These are phyloP conservation scores for Crithidia sp. DNA, from an alignment of 208 protist genomes.

Conservation along the genomic window DNA sequence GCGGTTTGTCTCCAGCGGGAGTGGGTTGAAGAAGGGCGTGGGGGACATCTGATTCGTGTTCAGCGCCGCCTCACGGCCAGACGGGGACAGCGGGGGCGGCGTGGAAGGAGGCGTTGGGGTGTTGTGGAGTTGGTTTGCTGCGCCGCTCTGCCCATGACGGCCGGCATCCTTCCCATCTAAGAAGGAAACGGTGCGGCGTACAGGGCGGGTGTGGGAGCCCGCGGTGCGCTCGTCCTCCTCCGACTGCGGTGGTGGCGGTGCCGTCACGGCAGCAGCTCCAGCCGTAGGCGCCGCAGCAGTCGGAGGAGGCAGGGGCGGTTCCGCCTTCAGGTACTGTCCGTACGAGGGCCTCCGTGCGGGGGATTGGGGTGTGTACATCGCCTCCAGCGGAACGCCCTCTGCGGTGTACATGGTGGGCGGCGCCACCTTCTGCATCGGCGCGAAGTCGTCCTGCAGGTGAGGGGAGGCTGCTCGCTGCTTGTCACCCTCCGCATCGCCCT, in stretches of 20 bases:
- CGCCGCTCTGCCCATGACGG: too few relatives aligned
- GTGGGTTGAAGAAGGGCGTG: neutral
- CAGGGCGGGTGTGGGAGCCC: neutral
- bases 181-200: neutral
- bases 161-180: neutral
- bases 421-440: neutral
- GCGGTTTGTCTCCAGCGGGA: neutral
- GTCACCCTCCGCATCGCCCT: neutral
- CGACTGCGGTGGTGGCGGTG: neutral
- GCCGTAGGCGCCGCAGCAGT: neutral
- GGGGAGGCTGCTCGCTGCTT: too few relatives aligned
- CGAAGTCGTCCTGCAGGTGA: neutral
- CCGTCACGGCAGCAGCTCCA: neutral
- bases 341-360: neutral
- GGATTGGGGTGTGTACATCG: neutral
- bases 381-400: constrained; percentile 3
- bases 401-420: neutral
- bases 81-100: too few relatives aligned
- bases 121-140: neutral
- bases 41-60: neutral
- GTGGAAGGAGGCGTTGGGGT: neutral
- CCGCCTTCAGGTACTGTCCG: neutral
- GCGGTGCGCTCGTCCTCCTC: neutral
- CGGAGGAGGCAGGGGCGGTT: too few relatives aligned
- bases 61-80: neutral